A percentile compares a stretch with the other conserved stretches of the same genome.
Evolutionary conservation across 129 eudicot species (phyloP).

Genomic region (Smallanthus sonchifolius): DNA sequence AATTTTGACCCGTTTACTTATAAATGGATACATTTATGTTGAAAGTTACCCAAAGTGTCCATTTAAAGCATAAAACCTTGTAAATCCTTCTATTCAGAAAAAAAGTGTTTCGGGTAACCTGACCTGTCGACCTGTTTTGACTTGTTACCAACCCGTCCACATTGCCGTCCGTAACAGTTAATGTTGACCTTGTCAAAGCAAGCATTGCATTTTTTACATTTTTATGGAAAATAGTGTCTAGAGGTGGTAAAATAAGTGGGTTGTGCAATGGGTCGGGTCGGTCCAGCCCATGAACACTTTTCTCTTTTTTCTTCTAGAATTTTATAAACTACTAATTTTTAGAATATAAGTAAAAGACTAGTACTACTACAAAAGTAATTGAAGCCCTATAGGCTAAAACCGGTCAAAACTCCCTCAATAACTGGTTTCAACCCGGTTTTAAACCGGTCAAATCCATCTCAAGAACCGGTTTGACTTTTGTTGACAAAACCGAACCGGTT

Average conservation of each 20-base stretch:
- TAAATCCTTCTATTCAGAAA: neutral
- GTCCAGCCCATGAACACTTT: neutral
- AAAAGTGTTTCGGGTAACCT: neutral
- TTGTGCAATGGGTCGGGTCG: neutral
- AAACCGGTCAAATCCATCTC: too few relatives aligned
- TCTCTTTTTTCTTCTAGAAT: too few relatives aligned
- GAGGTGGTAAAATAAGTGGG: neutral
- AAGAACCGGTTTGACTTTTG: too few relatives aligned
- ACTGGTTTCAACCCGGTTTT: too few relatives aligned
- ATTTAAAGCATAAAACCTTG: neutral
- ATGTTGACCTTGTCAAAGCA: neutral
- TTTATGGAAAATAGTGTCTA: neutral
- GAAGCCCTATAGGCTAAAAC: too few relatives aligned
- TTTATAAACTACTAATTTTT: too few relatives aligned
- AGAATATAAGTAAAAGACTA: neutral
- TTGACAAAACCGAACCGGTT: too few relatives aligned
- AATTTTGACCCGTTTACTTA: neutral
- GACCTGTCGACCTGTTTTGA: neutral
- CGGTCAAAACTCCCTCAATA: too few relatives aligned
- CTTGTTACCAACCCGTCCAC: neutral
- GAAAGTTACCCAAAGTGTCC: neutral
- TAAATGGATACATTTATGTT: neutral
- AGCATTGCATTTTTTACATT: neutral
- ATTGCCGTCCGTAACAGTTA: neutral
- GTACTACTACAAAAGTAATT: neutral